Percentiles rank a stretch among this genome's conserved stretches.
These are phyloP conservation scores for Sicyos edulis DNA, from an alignment of 306 rosid species.

Conservation along the genomic window DNA sequence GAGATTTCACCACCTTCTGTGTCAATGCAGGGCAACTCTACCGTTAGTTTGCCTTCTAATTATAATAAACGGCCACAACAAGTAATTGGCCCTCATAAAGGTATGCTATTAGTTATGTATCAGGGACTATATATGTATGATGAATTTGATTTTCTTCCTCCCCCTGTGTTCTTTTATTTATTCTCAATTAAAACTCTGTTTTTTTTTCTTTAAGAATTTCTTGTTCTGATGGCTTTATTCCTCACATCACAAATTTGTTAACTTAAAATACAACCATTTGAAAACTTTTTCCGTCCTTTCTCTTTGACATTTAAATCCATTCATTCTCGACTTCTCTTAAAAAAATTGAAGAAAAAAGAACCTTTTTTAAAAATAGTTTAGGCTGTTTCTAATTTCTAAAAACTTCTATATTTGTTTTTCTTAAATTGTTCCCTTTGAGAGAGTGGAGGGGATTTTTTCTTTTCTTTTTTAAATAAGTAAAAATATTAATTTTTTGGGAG, in stretches of 20 bases:
- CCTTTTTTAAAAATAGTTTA: background rate
- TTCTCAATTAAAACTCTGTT: background rate
- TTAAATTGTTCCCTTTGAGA: background rate
- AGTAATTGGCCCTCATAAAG: conserved; percentile 60
- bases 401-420: background rate
- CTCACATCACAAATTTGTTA: background rate
- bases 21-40: conserved; percentile 45
- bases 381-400: background rate
- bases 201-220: background rate
- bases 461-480: background rate
- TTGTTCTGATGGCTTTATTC: conserved; percentile 5
- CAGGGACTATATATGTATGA: background rate
- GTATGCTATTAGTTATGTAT: conserved; percentile 30
- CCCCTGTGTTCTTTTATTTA: too few species aligned
- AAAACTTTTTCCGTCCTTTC: background rate
- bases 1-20: conserved; percentile 47
- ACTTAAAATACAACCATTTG: background rate
- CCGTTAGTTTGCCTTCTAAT: conserved; percentile 62
- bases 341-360: conserved; percentile 7
- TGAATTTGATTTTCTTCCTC: too few species aligned
- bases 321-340: background rate
- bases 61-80: conserved; percentile 60
- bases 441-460: background rate
- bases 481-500: background rate
- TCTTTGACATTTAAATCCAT: background rate